A percentile compares a stretch with the other conserved stretches of the same genome.
These are phyloP conservation scores for Berberis thunbergii DNA, from an alignment of 164 flowering plant species.

Conservation along the genomic window DNA sequence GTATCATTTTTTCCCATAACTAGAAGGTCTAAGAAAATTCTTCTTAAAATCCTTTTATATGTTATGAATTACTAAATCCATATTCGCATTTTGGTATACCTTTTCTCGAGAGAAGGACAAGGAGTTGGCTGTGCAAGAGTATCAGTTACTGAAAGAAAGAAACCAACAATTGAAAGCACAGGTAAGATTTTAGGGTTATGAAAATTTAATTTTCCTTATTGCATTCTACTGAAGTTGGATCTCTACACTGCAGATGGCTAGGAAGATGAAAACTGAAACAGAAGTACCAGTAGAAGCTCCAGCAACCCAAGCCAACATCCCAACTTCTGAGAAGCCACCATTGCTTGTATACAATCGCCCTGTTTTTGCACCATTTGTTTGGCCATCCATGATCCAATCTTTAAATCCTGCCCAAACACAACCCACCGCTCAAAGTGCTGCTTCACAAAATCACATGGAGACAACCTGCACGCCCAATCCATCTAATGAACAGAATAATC, in stretches of 20 bases:
- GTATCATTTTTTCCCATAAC: neutral
- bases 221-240: neutral
- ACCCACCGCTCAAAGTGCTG: neutral
- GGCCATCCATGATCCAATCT: conserved; percentile 38
- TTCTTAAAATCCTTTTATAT: conserved; percentile 8
- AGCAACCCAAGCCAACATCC: conserved; percentile 17
- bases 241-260: conserved; percentile 33
- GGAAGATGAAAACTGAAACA: conserved; percentile 21
- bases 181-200: conserved; percentile 26
- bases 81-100: conserved; percentile 9
- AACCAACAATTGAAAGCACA: conserved; percentile 52
- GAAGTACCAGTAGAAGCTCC: conserved; percentile 15
- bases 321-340: conserved; percentile 20
- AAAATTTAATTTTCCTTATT: neutral
- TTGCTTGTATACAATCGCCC: conserved; percentile 24
- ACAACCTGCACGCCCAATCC: conserved; percentile 9
- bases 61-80: conserved; percentile 10
- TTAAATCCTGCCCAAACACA: conserved; percentile 20
- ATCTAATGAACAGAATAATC: conserved; percentile 20
- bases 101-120: conserved; percentile 41
- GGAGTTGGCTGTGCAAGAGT: conserved; percentile 57
- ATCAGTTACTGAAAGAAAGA: conserved; percentile 33
- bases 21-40: neutral
- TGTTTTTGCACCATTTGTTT: conserved; percentile 28
- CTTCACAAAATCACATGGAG: conserved; percentile 13